Conservation (phyloP, 2,329 filamentous ascomycete genomes). For the Grosmannia clavigera region DNA sequence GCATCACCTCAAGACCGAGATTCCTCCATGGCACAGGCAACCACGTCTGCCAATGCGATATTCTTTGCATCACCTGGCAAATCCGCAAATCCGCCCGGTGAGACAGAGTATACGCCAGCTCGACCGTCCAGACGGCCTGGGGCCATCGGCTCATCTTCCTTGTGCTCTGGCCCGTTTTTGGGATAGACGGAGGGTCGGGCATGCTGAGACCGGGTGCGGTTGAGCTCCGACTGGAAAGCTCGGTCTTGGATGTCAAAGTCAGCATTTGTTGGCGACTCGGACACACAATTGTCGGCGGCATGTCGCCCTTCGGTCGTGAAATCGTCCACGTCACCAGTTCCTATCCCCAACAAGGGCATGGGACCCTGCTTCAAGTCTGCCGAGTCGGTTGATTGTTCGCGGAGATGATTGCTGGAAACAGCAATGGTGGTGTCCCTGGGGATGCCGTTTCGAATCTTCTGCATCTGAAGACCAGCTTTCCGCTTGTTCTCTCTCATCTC, state of each 20-base stretch:
- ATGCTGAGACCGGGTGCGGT: constrained; percentile 45
- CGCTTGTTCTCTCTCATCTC: constrained; percentile 31
- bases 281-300: constrained; percentile 39
- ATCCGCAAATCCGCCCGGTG: background rate
- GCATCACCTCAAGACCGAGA: background rate
- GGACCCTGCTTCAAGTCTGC: constrained; percentile 48
- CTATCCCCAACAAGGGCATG: constrained; percentile 64
- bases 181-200: constrained; percentile 30
- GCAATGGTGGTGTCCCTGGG: background rate
- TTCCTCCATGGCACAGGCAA: background rate
- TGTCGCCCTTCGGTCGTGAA: constrained; percentile 27
- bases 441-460: constrained; percentile 2
- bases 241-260: constrained; percentile 83
- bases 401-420: constrained; percentile 17
- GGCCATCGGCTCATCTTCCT: background rate
- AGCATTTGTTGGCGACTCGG: constrained; percentile 72
- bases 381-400: constrained; percentile 44
- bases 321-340: constrained; percentile 45
- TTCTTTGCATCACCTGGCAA: background rate
- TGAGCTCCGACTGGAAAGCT: constrained; percentile 73
- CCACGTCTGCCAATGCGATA: background rate
- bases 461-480: constrained; percentile 15
- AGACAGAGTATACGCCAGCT: background rate
- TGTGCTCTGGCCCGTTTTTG: background rate
- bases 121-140: background rate